Conservation (phyloP, 805 yeast species). For the Cyberlindnera mississippiensis region DNA sequence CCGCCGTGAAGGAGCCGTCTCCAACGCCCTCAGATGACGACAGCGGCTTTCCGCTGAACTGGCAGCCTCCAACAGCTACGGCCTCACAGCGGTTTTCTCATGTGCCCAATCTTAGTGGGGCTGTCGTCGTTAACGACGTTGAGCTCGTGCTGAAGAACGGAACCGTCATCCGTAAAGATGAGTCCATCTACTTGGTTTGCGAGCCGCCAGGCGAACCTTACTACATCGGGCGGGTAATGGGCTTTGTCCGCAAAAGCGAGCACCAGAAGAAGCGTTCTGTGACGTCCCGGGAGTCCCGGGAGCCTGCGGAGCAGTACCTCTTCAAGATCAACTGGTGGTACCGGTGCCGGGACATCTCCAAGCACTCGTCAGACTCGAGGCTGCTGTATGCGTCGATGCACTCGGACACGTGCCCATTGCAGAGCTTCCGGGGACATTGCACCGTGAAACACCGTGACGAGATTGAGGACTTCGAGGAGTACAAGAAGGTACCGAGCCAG, state of each 20-base stretch:
- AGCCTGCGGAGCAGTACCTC: constrained; percentile 48
- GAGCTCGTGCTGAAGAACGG: constrained; percentile 22
- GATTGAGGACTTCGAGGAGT: constrained; percentile 47
- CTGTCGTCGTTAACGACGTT: constrained; percentile 29
- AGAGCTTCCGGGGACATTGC: constrained; percentile 71
- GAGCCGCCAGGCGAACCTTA: constrained; percentile 96
- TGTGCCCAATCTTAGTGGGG: constrained; percentile 36
- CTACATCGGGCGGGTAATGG: constrained; percentile 80
- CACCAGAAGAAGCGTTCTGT: constrained; percentile 12
- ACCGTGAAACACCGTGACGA: constrained; percentile 66
- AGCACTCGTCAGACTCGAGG: constrained; percentile 65
- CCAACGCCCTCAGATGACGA: constrained; percentile 11
- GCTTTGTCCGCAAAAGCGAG: constrained; percentile 46
- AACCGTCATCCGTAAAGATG: constrained; percentile 33
- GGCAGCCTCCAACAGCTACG: constrained; percentile 20
- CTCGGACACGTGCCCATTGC: constrained; percentile 74
- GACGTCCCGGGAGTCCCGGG: too few species aligned
- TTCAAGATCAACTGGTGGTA: constrained; percentile 89
- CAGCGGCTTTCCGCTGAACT: constrained; percentile 22
- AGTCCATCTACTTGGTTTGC: constrained; percentile 75
- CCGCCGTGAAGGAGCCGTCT: constrained; percentile 11
- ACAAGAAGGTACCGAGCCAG: constrained; percentile 54
- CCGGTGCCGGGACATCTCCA: constrained; percentile 79
- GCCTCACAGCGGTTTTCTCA: constrained; percentile 29
- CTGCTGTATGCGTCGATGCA: constrained; percentile 81